Percentiles rank a stretch among this genome's conserved stretches.
Evolutionary conservation across 2,329 filamentous ascomycete species (phyloP).

Genomic region (Ophiosphaerella narmari): DNA sequence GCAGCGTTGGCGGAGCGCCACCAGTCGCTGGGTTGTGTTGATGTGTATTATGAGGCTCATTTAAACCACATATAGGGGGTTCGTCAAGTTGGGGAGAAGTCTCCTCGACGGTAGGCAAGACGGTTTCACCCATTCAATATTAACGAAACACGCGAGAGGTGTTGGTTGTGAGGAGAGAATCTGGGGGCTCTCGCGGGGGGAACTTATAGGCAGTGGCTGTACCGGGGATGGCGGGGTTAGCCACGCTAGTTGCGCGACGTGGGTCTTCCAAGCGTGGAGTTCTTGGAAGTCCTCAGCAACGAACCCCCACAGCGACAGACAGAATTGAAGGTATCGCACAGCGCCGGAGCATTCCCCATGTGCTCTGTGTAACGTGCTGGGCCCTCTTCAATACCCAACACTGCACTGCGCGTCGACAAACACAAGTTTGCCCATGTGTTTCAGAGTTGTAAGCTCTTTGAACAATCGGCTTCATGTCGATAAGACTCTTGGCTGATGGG

Average conservation of each 20-base stretch:
- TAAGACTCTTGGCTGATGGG: constrained; percentile 42
- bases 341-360: neutral
- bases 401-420: constrained; percentile 1
- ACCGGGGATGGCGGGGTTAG: constrained; percentile 35
- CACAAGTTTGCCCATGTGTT: neutral
- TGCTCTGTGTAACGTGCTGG: constrained; percentile 8
- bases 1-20: constrained; percentile 27
- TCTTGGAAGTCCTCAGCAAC: constrained; percentile 24
- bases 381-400: constrained; percentile 15
- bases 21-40: constrained; percentile 23
- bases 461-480: constrained; percentile 17
- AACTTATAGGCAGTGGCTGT: constrained; percentile 39
- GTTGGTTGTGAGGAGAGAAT: constrained; percentile 31
- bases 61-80: constrained; percentile 49
- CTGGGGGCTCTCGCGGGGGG: constrained; percentile 25
- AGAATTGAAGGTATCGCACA: neutral
- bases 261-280: constrained; percentile 32
- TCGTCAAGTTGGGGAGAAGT: constrained; percentile 46
- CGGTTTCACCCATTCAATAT: constrained; percentile 51
- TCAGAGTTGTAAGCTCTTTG: constrained; percentile 7
- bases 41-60: constrained; percentile 36
- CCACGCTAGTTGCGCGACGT: constrained; percentile 36
- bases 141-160: constrained; percentile 39
- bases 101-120: constrained; percentile 47
- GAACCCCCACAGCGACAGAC: neutral